phyloP scores from a whole-genome alignment of 1,139 yeast species.

The Suhomyces choctaworum region DNA sequence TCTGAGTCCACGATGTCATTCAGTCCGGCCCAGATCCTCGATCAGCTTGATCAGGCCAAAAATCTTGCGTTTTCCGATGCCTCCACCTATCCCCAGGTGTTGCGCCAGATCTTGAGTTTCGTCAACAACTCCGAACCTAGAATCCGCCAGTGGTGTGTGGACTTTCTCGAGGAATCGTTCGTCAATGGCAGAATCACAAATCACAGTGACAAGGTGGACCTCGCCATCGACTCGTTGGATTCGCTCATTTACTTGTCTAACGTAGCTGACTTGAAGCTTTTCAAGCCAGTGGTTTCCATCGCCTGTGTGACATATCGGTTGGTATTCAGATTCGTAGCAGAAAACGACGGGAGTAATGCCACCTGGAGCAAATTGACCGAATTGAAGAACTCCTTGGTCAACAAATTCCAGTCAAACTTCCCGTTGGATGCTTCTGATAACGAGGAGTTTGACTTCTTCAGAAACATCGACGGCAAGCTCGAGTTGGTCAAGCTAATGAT shows the following conservation, averaged over 20 bases:
- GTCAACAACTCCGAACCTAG: constrained; percentile 32
- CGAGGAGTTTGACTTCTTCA: constrained; percentile 48
- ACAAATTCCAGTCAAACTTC: constrained; percentile 28
- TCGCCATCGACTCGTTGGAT: constrained; percentile 44
- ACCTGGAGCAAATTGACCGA: constrained; percentile 46
- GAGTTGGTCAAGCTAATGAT: constrained; percentile 74
- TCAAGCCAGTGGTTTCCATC: constrained; percentile 37
- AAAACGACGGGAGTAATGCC: constrained; percentile 43
- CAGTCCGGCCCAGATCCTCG: constrained; percentile 24
- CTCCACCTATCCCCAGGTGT: constrained; percentile 51
- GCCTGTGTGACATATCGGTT: constrained; percentile 38
- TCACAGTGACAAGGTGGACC: constrained; percentile 38
- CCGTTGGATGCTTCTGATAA: constrained; percentile 50
- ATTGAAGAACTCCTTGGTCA: constrained; percentile 38
- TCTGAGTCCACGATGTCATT: constrained; percentile 13
- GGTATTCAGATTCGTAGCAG: constrained; percentile 45
- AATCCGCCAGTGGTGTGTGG: constrained; percentile 49
- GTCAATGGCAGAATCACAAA: constrained; percentile 20
- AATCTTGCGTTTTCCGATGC: constrained; percentile 48
- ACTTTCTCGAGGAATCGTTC: constrained; percentile 47
- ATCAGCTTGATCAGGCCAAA: constrained; percentile 53
- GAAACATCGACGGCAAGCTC: constrained; percentile 58
- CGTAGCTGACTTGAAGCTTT: constrained; percentile 30
- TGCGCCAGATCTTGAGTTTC: constrained; percentile 52
- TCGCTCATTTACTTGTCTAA: constrained; percentile 32